These are phyloP conservation scores for Pseudotsuga menziesii DNA, from an alignment of 75 land plant species.

Conservation along the genomic window DNA sequence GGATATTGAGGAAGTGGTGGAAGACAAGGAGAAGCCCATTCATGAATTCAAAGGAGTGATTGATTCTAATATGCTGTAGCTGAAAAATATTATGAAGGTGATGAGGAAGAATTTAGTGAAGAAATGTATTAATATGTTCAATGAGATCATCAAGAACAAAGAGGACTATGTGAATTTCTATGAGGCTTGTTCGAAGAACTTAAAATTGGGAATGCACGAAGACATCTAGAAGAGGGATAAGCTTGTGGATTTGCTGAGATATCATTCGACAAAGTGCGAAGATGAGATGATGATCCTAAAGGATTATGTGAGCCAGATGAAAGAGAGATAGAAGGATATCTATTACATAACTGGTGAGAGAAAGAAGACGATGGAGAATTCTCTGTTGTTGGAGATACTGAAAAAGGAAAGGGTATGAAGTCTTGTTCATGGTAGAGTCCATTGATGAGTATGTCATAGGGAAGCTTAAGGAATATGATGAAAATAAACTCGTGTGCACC, in stretches of 20 bases:
- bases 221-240: conserved; percentile 68
- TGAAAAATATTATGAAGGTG: conserved; percentile 69
- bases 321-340: conserved; percentile 72
- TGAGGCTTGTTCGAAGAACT: conserved; percentile 60
- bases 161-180: conserved; percentile 68
- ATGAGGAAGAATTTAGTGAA: no score
- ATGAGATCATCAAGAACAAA: conserved; percentile 65
- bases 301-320: no score
- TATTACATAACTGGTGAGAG: conserved; percentile 69
- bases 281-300: conserved; percentile 77
- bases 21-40: conserved; percentile 45
- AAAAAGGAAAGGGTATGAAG: no score
- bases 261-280: no score
- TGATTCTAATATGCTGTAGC: conserved; percentile 70
- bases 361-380: conserved; percentile 65
- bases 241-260: conserved; percentile 63
- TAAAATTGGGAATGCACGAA: conserved; percentile 76
- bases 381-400: conserved; percentile 80
- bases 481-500: no score
- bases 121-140: no score
- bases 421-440: conserved; percentile 78
- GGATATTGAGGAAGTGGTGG: conserved; percentile 39
- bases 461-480: no score
- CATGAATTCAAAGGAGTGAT: conserved; percentile 81
- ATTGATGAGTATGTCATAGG: conserved; percentile 74